Conservation (phyloP, 768 basidiomycete genomes). For the Phylloporus rhodoxanthus region DNA sequence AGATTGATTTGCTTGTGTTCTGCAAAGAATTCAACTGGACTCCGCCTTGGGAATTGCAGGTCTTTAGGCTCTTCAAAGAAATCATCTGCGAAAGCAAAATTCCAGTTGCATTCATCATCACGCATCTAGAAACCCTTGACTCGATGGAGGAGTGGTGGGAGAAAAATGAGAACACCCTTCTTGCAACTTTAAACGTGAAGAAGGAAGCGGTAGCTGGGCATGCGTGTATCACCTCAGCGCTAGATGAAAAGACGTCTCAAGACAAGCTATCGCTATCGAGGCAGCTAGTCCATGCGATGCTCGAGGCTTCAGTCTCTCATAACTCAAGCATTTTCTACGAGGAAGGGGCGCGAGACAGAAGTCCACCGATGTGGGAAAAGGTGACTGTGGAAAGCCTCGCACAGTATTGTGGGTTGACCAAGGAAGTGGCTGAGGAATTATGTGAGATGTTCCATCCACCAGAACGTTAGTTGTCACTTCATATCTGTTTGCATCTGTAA, state of each 20-base stretch:
- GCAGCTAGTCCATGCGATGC: slow-evolving; percentile 11
- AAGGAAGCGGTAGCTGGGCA: slow-evolving; percentile 16
- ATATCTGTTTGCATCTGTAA: no score
- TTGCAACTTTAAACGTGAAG: slow-evolving; percentile 5
- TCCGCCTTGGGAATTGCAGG: slow-evolving; percentile 21
- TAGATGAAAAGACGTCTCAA: not conserved
- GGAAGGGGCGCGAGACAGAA: slow-evolving; percentile 10
- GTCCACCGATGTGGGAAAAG: slow-evolving; percentile 3
- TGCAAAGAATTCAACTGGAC: slow-evolving; percentile 30
- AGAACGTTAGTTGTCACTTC: no score
- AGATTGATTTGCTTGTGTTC: slow-evolving; percentile 36
- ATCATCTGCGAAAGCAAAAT: slow-evolving; percentile 34
- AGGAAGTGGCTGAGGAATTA: slow-evolving; percentile 13
- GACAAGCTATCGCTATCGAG: slow-evolving; percentile 12
- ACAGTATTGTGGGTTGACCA: slow-evolving; percentile 13
- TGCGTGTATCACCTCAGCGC: slow-evolving; percentile 26
- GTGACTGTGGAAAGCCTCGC: slow-evolving; percentile 6
- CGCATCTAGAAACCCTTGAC: slow-evolving; percentile 30
- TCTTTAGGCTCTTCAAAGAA: slow-evolving; percentile 33
- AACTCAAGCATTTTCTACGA: slow-evolving; percentile 6
- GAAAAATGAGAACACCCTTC: slow-evolving; percentile 14
- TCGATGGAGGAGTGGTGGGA: slow-evolving; percentile 33
- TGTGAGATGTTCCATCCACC: no score
- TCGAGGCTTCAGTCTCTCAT: slow-evolving; percentile 17
- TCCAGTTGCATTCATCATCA: slow-evolving; percentile 35